A percentile compares a stretch with the other conserved stretches of the same genome.
Conservation (phyloP, 1,284 basidiomycete genomes). For the Phylloboletellus chloephorus region DNA sequence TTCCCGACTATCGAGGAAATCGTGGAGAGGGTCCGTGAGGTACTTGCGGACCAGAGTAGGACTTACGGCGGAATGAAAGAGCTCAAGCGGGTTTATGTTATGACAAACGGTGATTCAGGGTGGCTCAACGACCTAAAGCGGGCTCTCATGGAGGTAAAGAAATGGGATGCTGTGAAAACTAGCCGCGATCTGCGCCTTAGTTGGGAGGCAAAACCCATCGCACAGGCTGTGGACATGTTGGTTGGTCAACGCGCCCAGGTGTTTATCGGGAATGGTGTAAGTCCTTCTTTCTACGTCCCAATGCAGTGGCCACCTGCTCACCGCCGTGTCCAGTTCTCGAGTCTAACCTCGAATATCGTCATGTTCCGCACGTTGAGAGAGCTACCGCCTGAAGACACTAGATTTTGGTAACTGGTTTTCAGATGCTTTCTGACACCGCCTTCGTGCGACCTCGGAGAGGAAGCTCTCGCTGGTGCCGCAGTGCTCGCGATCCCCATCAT, state of each 20-base stretch:
- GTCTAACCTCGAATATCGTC: constrained; percentile 49
- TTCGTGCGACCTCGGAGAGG: constrained; percentile 2
- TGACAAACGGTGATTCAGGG: constrained; percentile 38
- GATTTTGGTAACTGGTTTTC: constrained; percentile 34
- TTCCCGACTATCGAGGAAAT: constrained; percentile 45
- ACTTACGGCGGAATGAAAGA: constrained; percentile 15
- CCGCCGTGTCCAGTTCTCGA: constrained; percentile 43
- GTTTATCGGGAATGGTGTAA: constrained; percentile 53
- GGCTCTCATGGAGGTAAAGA: constrained; percentile 27
- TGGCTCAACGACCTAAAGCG: constrained; percentile 33
- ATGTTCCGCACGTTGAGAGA: constrained; percentile 45
- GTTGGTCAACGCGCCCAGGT: constrained; percentile 44
- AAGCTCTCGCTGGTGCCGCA: neutral
- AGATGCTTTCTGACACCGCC: neutral
- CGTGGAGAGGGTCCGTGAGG: constrained; percentile 37
- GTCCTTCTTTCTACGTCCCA: constrained; percentile 20
- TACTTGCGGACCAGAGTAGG: constrained; percentile 28
- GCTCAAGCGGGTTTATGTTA: constrained; percentile 36
- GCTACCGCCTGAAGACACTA: constrained; percentile 27
- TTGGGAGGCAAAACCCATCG: constrained; percentile 43
- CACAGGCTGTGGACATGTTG: constrained; percentile 50
- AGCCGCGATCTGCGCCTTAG: constrained; percentile 42
- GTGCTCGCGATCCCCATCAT: neutral
- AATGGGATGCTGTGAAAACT: constrained; percentile 39
- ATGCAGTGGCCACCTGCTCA: constrained; percentile 3